Percentiles rank a stretch among this genome's conserved stretches.
Conservation (phyloP, 139 green algal species). For the Tetradesmus lagerheimii region DNA sequence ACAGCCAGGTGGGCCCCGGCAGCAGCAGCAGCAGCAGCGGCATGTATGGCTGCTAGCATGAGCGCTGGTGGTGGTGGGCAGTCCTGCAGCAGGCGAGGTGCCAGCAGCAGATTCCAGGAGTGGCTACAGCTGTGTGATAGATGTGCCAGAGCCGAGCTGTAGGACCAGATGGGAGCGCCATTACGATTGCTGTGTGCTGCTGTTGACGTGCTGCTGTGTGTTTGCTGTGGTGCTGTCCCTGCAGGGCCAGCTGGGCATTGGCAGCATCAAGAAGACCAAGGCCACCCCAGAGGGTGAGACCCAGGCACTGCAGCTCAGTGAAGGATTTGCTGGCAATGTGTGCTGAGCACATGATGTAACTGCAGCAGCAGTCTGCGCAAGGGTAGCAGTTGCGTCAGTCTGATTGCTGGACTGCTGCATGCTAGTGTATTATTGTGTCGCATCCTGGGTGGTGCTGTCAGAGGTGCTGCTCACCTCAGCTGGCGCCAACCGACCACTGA, state of each 20-base stretch:
- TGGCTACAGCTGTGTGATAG: too few species aligned
- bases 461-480: too few species aligned
- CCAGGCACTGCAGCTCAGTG: not conserved
- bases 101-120: not conserved
- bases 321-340: too few species aligned
- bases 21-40: not conserved
- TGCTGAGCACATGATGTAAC: too few species aligned
- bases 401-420: not conserved
- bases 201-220: not conserved
- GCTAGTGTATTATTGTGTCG: not conserved
- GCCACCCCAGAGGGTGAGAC: constrained; percentile 64
- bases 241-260: constrained; percentile 84
- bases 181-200: too few species aligned
- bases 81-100: not conserved
- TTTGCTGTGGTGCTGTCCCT: constrained; percentile 9
- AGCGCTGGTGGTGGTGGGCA: too few species aligned
- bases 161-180: not conserved
- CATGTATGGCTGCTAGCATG: not conserved
- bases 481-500: too few species aligned
- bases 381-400: too few species aligned
- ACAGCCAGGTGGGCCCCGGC: constrained; percentile 68
- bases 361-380: not conserved
- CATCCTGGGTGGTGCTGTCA: too few species aligned
- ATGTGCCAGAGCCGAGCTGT: too few species aligned
- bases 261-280: constrained; percentile 75